Evolutionary conservation across 805 yeast genomes (phyloP).

Genomic region (Candida vaughaniae): DNA sequence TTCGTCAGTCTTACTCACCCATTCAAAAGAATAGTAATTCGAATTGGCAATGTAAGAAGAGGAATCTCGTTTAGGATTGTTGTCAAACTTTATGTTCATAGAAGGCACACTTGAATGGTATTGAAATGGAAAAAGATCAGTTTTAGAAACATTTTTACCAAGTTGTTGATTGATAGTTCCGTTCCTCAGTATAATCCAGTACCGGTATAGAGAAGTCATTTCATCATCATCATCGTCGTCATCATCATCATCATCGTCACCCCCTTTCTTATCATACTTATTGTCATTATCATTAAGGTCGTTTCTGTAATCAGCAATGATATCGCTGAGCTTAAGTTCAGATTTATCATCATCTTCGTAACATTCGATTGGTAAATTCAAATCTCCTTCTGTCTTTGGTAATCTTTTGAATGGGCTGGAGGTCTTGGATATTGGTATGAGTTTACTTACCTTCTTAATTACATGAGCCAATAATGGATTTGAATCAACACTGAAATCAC

Average conservation of each 20-base stretch:
- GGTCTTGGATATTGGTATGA: slow-evolving; percentile 30
- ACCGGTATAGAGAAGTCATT: slow-evolving; percentile 30
- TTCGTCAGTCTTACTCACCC: slow-evolving; percentile 29
- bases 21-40: slow-evolving; percentile 30
- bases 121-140: slow-evolving; percentile 33
- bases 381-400: no score
- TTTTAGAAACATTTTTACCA: slow-evolving; percentile 21
- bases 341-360: not conserved
- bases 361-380: slow-evolving; percentile 5
- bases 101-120: slow-evolving; percentile 29
- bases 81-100: slow-evolving; percentile 32
- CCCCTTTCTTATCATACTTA: slow-evolving; percentile 7
- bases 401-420: slow-evolving; percentile 20
- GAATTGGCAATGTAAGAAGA: slow-evolving; percentile 34
- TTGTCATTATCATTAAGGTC: slow-evolving; percentile 6
- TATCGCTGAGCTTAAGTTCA: not conserved
- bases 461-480: slow-evolving; percentile 37
- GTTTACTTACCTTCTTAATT: slow-evolving; percentile 25
- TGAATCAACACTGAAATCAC: slow-evolving; percentile 32
- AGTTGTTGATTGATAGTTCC: slow-evolving; percentile 29
- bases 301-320: not conserved
- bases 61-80: slow-evolving; percentile 27
- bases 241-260: slow-evolving; percentile 8
- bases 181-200: slow-evolving; percentile 37
- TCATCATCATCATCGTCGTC: slow-evolving; percentile 17